These are phyloP conservation scores for Monosporascus sp. DNA, from an alignment of 2,329 filamentous ascomycete species.

Conservation along the genomic window DNA sequence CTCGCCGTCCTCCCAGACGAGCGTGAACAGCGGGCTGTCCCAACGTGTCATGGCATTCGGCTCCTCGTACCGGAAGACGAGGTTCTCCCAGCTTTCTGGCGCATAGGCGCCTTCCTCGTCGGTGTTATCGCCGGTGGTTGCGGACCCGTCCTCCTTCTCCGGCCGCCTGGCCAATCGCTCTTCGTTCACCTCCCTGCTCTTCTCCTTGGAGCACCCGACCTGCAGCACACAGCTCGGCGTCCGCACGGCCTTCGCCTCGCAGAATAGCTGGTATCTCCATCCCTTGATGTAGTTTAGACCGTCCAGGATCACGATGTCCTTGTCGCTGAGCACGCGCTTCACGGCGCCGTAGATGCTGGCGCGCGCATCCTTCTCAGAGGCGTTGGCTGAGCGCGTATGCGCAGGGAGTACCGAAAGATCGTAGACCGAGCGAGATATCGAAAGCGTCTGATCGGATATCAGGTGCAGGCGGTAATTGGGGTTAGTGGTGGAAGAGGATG, in stretches of 20 bases:
- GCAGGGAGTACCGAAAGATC: slow-evolving; percentile 54
- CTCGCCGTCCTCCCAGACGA: slow-evolving; percentile 69
- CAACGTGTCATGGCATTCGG: slow-evolving; percentile 80
- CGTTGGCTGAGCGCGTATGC: slow-evolving; percentile 64
- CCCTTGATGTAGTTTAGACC: slow-evolving; percentile 86
- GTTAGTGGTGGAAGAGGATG: slow-evolving; percentile 23
- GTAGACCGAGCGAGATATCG: slow-evolving; percentile 67
- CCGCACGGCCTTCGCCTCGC: slow-evolving; percentile 73
- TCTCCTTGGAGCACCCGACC: slow-evolving; percentile 52
- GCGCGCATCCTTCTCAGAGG: slow-evolving; percentile 75
- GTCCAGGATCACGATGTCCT: slow-evolving; percentile 75
- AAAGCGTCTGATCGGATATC: slow-evolving; percentile 67
- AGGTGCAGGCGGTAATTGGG: slow-evolving; percentile 62
- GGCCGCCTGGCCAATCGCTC: slow-evolving; percentile 38
- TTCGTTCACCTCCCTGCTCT: slow-evolving; percentile 55
- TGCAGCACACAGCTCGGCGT: slow-evolving; percentile 73
- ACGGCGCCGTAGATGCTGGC: slow-evolving; percentile 72
- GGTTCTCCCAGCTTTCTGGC: slow-evolving; percentile 65
- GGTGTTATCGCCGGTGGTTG: slow-evolving; percentile 13
- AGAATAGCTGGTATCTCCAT: slow-evolving; percentile 81
- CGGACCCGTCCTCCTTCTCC: slow-evolving; percentile 37
- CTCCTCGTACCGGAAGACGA: slow-evolving; percentile 80
- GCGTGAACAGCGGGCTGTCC: slow-evolving; percentile 77
- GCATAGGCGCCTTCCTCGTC: slow-evolving; percentile 47
- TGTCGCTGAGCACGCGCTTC: slow-evolving; percentile 66